These are phyloP conservation scores for Fusarium succisae DNA, from an alignment of 2,329 filamentous ascomycete genomes.

Conservation along the genomic window DNA sequence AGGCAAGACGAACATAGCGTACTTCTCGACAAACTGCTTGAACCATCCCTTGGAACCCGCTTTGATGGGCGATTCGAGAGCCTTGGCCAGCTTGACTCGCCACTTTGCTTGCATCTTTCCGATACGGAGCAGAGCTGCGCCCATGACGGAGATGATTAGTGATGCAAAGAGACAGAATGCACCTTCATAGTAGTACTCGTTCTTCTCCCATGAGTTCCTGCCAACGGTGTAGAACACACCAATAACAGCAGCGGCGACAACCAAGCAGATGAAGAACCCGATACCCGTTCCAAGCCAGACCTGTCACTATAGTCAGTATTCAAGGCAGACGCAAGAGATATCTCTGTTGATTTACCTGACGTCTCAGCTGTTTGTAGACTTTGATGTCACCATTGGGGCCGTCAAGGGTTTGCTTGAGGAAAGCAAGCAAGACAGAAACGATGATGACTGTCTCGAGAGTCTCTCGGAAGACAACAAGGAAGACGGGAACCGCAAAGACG, in stretches of 20 bases:
- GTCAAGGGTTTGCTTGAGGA: conserved; percentile 81
- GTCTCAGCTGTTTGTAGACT: conserved; percentile 73
- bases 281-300: conserved; percentile 71
- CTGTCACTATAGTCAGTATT: conserved; percentile 30
- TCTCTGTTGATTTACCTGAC: conserved; percentile 60
- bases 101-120: conserved; percentile 88
- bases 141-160: conserved; percentile 84
- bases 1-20: conserved; percentile 85
- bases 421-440: conserved; percentile 85
- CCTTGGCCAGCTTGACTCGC: conserved; percentile 81
- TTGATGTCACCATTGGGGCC: conserved; percentile 68
- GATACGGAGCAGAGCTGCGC: conserved; percentile 80
- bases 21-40: conserved; percentile 76
- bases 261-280: conserved; percentile 71
- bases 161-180: conserved; percentile 79
- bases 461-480: conserved; percentile 92
- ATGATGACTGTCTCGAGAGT: conserved; percentile 85
- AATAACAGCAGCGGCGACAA: conserved; percentile 74
- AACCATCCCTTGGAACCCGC: conserved; percentile 57
- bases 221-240: conserved; percentile 76
- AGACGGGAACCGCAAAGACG: conserved; percentile 82
- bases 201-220: conserved; percentile 70
- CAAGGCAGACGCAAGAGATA: neutral
- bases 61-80: conserved; percentile 64
- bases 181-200: conserved; percentile 84